phyloP scores from a whole-genome alignment of 768 basidiomycete species.

The Podaxis sp. region DNA sequence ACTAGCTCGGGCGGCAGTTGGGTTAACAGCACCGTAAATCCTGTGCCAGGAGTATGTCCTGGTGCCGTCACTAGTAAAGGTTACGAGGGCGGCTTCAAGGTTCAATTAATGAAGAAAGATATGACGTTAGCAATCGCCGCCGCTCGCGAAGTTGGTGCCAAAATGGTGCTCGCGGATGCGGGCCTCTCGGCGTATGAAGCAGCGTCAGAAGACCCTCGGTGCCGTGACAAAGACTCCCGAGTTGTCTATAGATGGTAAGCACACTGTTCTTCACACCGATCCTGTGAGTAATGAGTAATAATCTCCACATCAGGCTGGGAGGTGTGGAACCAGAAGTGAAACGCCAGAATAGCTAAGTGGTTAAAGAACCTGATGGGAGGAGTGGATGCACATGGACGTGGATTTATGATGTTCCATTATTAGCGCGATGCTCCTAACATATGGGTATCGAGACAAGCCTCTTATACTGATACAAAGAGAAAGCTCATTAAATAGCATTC shows the following conservation, averaged over 20 bases:
- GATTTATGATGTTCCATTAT: not conserved
- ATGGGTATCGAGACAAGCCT: not conserved
- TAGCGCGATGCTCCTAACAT: not conserved
- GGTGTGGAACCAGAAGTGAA: constrained; percentile 29
- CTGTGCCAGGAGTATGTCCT: constrained; percentile 44
- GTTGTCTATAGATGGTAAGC: constrained; percentile 42
- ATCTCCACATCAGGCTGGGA: constrained; percentile 27
- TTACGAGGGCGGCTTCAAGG: constrained; percentile 46
- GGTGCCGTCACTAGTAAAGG: constrained; percentile 41
- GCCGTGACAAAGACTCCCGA: constrained; percentile 37
- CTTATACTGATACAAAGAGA: not conserved
- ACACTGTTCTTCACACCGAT: not conserved
- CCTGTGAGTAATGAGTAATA: not conserved
- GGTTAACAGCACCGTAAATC: constrained; percentile 42
- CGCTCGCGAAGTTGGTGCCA: constrained; percentile 36
- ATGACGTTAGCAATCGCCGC: constrained; percentile 39
- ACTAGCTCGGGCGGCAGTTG: constrained; percentile 41
- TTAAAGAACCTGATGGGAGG: not conserved
- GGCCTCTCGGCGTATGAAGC: constrained; percentile 37
- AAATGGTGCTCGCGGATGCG: constrained; percentile 37
- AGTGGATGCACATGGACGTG: not conserved
- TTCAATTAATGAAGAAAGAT: constrained; percentile 48
- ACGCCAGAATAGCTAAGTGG: not conserved
- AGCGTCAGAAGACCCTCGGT: constrained; percentile 38
- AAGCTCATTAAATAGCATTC: not conserved